These are phyloP conservation scores for Spathaspora passalidarum DNA, from an alignment of 805 yeast species.

Conservation along the genomic window DNA sequence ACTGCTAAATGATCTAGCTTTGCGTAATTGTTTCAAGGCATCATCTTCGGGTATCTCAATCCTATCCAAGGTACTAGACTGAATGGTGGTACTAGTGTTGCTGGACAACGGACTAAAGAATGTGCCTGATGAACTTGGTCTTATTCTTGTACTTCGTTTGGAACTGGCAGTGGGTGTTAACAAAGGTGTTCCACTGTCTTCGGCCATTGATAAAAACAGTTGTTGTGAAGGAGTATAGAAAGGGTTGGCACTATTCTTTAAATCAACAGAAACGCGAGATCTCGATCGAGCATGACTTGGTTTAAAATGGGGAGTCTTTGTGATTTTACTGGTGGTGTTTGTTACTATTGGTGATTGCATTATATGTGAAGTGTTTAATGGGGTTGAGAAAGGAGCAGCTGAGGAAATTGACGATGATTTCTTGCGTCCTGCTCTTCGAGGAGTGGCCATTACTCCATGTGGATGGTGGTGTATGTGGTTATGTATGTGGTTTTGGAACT, in stretches of 20 bases:
- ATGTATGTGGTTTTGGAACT: conserved; percentile 6
- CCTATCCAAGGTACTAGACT: conserved; percentile 20
- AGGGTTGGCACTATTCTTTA: conserved; percentile 20
- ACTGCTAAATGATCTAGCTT: conserved; percentile 31
- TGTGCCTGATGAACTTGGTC: neutral
- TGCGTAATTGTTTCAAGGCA: conserved; percentile 38
- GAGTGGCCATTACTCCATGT: conserved; percentile 25
- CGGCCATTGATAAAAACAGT: conserved; percentile 23
- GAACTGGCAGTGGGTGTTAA: conserved; percentile 15
- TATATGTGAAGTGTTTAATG: conserved; percentile 16
- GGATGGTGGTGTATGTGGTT: conserved; percentile 5
- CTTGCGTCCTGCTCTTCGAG: conserved; percentile 30
- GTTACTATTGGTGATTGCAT: conserved; percentile 22
- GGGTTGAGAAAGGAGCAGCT: conserved; percentile 27
- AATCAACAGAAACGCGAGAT: conserved; percentile 38
- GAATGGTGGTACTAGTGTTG: neutral
- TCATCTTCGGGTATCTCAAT: conserved; percentile 42
- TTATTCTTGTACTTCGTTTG: conserved; percentile 1
- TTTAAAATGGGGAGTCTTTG: conserved; percentile 35
- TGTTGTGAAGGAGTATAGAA: conserved; percentile 26
- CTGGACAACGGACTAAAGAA: conserved; percentile 13
- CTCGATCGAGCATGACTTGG: conserved; percentile 37
- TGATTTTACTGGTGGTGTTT: conserved; percentile 21
- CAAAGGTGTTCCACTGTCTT: conserved; percentile 23
- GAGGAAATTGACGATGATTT: conserved; percentile 34